These are phyloP conservation scores for Schwanniomyces sp. DNA, from an alignment of 805 yeast genomes.

Conservation along the genomic window DNA sequence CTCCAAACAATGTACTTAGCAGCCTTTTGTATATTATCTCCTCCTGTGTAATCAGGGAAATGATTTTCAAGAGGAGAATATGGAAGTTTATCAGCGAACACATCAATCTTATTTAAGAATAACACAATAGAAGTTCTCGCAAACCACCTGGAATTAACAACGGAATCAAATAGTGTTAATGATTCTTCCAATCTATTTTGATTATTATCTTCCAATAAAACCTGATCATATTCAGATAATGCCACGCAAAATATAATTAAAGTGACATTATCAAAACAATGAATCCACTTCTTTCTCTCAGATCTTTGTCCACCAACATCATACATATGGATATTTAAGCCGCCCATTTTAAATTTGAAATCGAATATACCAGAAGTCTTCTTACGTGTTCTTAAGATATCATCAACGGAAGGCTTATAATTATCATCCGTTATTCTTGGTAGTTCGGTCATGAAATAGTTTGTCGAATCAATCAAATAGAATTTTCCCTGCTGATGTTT, in stretches of 20 bases:
- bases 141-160: slow-evolving; percentile 92
- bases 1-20: slow-evolving; percentile 92
- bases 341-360: slow-evolving; percentile 74
- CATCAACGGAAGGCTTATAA: slow-evolving; percentile 73
- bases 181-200: slow-evolving; percentile 82
- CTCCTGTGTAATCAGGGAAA: slow-evolving; percentile 91
- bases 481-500: slow-evolving; percentile 65
- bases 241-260: slow-evolving; percentile 90
- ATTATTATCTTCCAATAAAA: slow-evolving; percentile 69
- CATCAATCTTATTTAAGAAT: slow-evolving; percentile 86
- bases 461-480: slow-evolving; percentile 83
- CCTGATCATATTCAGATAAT: slow-evolving; percentile 87
- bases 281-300: slow-evolving; percentile 96
- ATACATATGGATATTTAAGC: slow-evolving; percentile 44
- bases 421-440: slow-evolving; percentile 57
- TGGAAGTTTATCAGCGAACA: slow-evolving; percentile 82
- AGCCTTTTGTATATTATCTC: slow-evolving; percentile 85
- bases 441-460: slow-evolving; percentile 69
- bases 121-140: slow-evolving; percentile 81
- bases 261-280: slow-evolving; percentile 92
- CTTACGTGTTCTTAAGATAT: slow-evolving; percentile 82
- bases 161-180: slow-evolving; percentile 80
- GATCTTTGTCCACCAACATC: slow-evolving; percentile 97
- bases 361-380: slow-evolving; percentile 93
- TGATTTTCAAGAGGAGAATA: slow-evolving; percentile 76